These are phyloP conservation scores for Saturnispora serradocipensis DNA, from an alignment of 805 yeast genomes.

Conservation along the genomic window DNA sequence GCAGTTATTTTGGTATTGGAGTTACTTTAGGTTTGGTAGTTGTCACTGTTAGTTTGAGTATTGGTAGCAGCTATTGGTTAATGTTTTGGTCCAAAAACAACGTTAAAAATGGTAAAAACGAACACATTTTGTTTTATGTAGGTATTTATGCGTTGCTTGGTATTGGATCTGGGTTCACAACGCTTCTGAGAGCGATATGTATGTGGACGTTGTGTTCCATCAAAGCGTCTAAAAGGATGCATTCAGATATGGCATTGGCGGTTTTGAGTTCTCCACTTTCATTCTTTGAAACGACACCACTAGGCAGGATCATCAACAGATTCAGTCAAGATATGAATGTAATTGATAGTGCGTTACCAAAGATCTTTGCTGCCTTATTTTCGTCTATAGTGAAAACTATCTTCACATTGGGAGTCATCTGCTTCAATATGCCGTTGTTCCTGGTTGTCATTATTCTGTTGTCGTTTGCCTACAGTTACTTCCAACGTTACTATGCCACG, in stretches of 20 bases:
- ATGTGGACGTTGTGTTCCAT: conserved; percentile 45
- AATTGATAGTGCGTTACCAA: conserved; percentile 50
- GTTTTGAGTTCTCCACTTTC: conserved; percentile 54
- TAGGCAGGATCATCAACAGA: conserved; percentile 57
- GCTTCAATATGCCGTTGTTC: conserved; percentile 46
- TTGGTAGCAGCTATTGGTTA: conserved; percentile 52
- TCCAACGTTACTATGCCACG: conserved; percentile 59
- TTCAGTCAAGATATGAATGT: conserved; percentile 54
- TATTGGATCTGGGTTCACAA: conserved; percentile 39
- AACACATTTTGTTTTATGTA: conserved; percentile 37
- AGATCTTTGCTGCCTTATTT: conserved; percentile 40
- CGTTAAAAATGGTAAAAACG: conserved; percentile 34
- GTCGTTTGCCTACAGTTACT: conserved; percentile 52
- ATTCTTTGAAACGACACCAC: conserved; percentile 61
- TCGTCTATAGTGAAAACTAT: conserved; percentile 35
- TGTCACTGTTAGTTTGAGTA: conserved; percentile 21
- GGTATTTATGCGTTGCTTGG: conserved; percentile 50
- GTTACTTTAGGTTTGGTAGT: conserved; percentile 29
- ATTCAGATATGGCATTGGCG: conserved; percentile 45
- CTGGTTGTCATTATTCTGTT: conserved; percentile 38
- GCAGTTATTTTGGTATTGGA: conserved; percentile 43
- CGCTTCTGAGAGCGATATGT: conserved; percentile 36
- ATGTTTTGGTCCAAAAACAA: conserved; percentile 60
- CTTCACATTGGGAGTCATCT: conserved; percentile 44
- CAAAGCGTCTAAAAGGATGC: conserved; percentile 46